phyloP scores from a whole-genome alignment of 345 rosid species.

The Mercurialis annua region DNA sequence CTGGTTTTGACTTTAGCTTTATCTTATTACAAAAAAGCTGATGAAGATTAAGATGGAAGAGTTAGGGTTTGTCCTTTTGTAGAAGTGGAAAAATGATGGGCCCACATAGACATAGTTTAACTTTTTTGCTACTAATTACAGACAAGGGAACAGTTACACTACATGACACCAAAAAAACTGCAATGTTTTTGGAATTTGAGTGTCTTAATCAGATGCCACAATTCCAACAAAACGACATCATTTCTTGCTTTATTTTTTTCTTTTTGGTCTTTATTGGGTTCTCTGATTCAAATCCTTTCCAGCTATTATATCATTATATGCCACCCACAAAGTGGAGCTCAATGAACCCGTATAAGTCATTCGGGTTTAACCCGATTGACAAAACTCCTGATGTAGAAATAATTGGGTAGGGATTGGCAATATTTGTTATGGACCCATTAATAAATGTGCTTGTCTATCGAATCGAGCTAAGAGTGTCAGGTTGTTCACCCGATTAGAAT shows the following conservation, averaged over 20 bases:
- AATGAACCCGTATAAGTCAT: neutral
- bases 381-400: too few relatives aligned
- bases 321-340: conserved; percentile 26
- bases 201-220: neutral
- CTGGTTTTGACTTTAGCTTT: neutral
- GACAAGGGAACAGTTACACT: conserved; percentile 9
- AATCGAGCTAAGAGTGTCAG: too few relatives aligned
- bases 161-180: neutral
- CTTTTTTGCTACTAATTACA: neutral
- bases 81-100: neutral
- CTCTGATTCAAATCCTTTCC: conserved; percentile 9
- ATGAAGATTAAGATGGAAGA: neutral
- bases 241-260: conserved; percentile 11
- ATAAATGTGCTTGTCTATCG: too few relatives aligned
- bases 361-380: too few relatives aligned
- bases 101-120: neutral
- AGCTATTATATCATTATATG: conserved; percentile 13
- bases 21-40: neutral
- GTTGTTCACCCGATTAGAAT: too few relatives aligned
- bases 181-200: conserved; percentile 15
- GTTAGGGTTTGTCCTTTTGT: neutral
- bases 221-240: conserved; percentile 8
- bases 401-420: too few relatives aligned
- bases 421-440: too few relatives aligned
- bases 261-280: conserved; percentile 16